phyloP scores from a whole-genome alignment of 345 rosid genomes.

The Salix caprea region DNA sequence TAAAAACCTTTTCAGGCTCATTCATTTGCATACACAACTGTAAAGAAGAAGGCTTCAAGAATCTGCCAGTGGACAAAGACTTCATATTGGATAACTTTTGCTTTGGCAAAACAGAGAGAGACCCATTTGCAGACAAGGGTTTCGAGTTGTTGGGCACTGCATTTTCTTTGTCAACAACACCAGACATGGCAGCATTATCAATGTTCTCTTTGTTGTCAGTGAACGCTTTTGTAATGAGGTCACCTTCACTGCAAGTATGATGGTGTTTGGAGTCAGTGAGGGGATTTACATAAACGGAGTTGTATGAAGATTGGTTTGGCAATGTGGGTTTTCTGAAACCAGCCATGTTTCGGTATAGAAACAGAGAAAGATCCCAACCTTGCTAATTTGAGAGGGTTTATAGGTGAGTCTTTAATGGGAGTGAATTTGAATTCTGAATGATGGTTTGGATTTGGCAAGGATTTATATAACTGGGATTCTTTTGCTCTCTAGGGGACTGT shows the following conservation, averaged over 20 bases:
- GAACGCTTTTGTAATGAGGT: background rate
- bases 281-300: conserved; percentile 38
- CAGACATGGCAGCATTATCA: conserved; percentile 6
- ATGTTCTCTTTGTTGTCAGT: conserved; percentile 47
- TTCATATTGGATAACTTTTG: conserved; percentile 34
- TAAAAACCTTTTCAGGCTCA: conserved; percentile 54
- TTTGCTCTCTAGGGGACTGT: background rate
- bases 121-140: conserved; percentile 39
- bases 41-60: conserved; percentile 66
- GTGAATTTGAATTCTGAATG: background rate
- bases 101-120: conserved; percentile 25
- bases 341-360: conserved; percentile 11
- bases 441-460: background rate
- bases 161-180: conserved; percentile 37
- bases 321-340: conserved; percentile 24
- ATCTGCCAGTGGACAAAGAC: conserved; percentile 53
- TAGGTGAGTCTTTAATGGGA: background rate
- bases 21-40: conserved; percentile 77
- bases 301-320: conserved; percentile 31
- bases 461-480: background rate
- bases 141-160: conserved; percentile 31
- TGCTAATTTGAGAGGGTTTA: background rate
- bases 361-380: background rate
- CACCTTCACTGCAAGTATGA: conserved; percentile 36
- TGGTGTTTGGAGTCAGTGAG: conserved; percentile 33